These are phyloP conservation scores for Haplosporangium sp. DNA, from an alignment of 371 early-diverging fungal genomes.

Conservation along the genomic window DNA sequence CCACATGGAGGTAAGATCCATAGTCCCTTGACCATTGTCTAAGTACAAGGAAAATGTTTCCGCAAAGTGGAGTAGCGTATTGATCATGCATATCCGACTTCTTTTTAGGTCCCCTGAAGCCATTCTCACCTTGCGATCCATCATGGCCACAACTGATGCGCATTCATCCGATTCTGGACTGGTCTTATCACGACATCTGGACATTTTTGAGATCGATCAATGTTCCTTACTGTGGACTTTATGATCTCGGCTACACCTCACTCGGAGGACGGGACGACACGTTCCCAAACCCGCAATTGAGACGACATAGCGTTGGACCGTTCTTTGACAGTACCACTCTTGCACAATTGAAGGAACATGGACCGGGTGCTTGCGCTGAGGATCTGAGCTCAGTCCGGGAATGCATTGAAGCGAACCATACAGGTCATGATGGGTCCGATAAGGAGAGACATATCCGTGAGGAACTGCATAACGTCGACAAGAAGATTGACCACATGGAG, in stretches of 20 bases:
- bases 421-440: background rate
- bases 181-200: constrained; percentile 92
- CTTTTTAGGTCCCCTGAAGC: constrained; percentile 67
- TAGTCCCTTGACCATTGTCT: background rate
- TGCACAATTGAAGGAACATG: constrained; percentile 11
- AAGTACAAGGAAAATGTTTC: no score
- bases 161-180: constrained; percentile 93
- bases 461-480: constrained; percentile 34
- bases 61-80: no score
- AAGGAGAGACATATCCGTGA: constrained; percentile 13
- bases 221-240: constrained; percentile 91
- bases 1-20: constrained; percentile 80
- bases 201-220: constrained; percentile 71
- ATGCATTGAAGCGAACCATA: background rate
- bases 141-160: constrained; percentile 96
- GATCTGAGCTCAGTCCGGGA: constrained; percentile 1
- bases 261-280: constrained; percentile 91
- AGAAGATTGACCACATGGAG: constrained; percentile 36
- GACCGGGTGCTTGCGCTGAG: constrained; percentile 4
- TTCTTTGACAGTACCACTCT: constrained; percentile 52
- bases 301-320: constrained; percentile 37
- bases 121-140: constrained; percentile 84
- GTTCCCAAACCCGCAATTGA: constrained; percentile 78
- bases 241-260: constrained; percentile 96
- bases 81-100: no score